Conservation (phyloP, 495 filamentous ascomycete genomes). For the Aspergillus cristatus region DNA sequence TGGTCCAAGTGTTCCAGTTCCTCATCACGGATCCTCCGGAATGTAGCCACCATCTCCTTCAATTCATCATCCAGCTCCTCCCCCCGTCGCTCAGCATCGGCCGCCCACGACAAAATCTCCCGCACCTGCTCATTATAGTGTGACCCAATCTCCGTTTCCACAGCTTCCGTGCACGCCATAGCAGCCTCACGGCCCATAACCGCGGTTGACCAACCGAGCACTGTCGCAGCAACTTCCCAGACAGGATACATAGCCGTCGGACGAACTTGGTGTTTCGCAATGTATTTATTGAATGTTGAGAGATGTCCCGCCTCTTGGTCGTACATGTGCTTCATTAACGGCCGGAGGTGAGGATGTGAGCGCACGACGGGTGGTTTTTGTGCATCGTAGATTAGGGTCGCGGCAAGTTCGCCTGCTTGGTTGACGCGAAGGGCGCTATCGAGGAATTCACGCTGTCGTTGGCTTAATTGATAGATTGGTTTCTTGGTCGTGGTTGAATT, state of each 20-base stretch:
- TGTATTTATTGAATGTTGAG: conserved; percentile 69
- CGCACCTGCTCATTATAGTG: conserved; percentile 94
- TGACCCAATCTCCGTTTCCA: conserved; percentile 93
- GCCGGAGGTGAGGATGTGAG: conserved; percentile 73
- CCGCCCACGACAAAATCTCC: conserved; percentile 68
- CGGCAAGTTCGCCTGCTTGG: conserved; percentile 83
- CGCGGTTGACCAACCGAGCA: conserved; percentile 81
- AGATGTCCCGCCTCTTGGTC: conserved; percentile 90
- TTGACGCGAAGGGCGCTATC: conserved; percentile 81
- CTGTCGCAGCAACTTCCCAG: conserved; percentile 77
- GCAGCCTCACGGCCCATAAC: conserved; percentile 88
- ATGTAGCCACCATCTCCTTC: conserved; percentile 56
- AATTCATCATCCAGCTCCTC: conserved; percentile 75
- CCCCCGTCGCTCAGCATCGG: conserved; percentile 50
- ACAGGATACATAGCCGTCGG: conserved; percentile 91
- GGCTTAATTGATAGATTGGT: conserved; percentile 54
- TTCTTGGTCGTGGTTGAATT: conserved; percentile 27
- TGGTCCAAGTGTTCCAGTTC: conserved; percentile 96
- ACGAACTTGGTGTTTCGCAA: conserved; percentile 82
- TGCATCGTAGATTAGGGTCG: conserved; percentile 74
- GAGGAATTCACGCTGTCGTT: conserved; percentile 64
- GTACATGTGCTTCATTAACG: conserved; percentile 96
- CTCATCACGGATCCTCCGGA: conserved; percentile 85
- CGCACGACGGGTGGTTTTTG: conserved; percentile 69
- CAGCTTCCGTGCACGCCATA: conserved; percentile 97